Base-by-base conservation (phyloP, 2,329 filamentous ascomycete species). In the Amauroascus verrucosus region DNA sequence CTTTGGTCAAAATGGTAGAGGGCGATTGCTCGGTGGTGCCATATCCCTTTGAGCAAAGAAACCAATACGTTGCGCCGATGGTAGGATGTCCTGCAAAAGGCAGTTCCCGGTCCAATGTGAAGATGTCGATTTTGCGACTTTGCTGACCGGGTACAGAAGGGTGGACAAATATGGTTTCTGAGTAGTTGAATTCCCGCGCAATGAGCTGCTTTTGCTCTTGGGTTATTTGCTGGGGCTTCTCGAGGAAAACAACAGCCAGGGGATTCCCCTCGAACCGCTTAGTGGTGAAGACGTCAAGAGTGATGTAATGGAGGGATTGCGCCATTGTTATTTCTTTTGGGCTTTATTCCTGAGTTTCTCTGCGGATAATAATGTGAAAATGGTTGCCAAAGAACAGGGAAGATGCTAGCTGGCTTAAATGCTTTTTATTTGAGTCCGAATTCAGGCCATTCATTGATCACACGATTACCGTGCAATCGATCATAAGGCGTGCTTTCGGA, bases 41-140 rank as follows among this genome's bases (percentile, higher is more conserved):
- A 35, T 55, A 49, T 1, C 45, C 54, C 32, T 47, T 32, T 13
- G 46, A 57, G 62, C 75, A 72, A 11, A 55, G 48, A 6, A 59
- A 53, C 76, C 53, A 82, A 75, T 43, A 60, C 30, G 78, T 74
- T 6, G 76, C 70, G 49, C 81, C 81, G 56, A 84, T 74, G 47
- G 79, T 80, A 0, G 81, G 80, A 67, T 84, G 81, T 2, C 81
- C 81, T 2, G 80, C 80, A 59, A 84, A 84, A 11, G 80, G 77
- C 16, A 84, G 66, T 65, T 84, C 81, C 30, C 67, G 62, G 7
- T 68, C 61, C 37, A 70, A 64, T 26, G 78, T 78, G 69, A 83
- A 84, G 61, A 84, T 84, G 65, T 82, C 77, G 59, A 83, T 74
- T 48, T 66, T 66, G 43, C 76, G 65, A 55, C 68, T 61, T 51